phyloP scores from a whole-genome alignment of 805 yeast species.

The Candida lessepsii region DNA sequence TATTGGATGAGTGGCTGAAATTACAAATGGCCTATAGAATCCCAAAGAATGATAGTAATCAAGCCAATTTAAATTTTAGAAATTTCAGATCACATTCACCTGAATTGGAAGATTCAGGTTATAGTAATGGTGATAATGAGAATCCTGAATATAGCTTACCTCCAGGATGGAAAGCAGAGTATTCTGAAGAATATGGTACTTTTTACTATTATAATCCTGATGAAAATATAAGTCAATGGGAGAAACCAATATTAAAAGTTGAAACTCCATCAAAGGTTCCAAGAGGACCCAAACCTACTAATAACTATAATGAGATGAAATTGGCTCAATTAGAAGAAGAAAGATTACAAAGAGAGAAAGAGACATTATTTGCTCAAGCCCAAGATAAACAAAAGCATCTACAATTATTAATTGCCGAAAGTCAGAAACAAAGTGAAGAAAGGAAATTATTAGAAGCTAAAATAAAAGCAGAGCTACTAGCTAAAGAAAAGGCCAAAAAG shows the following conservation, averaged over 20 bases:
- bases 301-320: constrained; percentile 18
- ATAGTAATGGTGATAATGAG: constrained; percentile 9
- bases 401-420: constrained; percentile 35
- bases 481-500: constrained; percentile 18
- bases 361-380: constrained; percentile 31
- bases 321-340: constrained; percentile 35
- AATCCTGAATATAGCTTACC: constrained; percentile 44
- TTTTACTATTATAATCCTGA: constrained; percentile 56
- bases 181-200: constrained; percentile 43
- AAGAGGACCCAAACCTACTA: constrained; percentile 4
- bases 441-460: constrained; percentile 27
- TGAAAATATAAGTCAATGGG: constrained; percentile 56
- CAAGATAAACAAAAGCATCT: constrained; percentile 34
- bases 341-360: constrained; percentile 30
- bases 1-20: constrained; percentile 67
- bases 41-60: constrained; percentile 50
- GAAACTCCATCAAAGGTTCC: constrained; percentile 29
- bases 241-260: constrained; percentile 39
- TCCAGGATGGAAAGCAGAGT: constrained; percentile 64
- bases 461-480: constrained; percentile 22
- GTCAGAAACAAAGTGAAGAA: constrained; percentile 30
- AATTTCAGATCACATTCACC: constrained; percentile 19
- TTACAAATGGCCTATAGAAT: constrained; percentile 84
- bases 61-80: constrained; percentile 18
- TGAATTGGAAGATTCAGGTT: constrained; percentile 2